Evolutionary conservation across 2,329 filamentous ascomycete genomes (phyloP), one percentile per base, ranked within the genome.

Genomic region (Elsinoe necatrix): DNA sequence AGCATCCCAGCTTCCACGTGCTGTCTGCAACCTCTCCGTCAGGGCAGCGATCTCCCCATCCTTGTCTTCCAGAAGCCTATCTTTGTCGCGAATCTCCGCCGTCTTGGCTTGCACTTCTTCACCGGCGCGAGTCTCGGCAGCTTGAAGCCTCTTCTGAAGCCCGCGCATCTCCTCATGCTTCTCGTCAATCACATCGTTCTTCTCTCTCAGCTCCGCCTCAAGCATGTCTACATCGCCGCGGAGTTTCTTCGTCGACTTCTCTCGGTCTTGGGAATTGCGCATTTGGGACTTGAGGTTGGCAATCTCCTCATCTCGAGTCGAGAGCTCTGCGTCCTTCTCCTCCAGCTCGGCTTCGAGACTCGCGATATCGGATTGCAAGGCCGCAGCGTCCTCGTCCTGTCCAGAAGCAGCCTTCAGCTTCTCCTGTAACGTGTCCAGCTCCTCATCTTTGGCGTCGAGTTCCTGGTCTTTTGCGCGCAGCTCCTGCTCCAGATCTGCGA

Each of bases 41-140:
- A 71, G 58, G 20, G 68, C 68, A 29, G 58, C 56, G 23, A 72
- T 69, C 60, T 72, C 69, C 25, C 66, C 68, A 31, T 70, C 66
- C 56, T 69, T 71, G 62, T 70, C 65, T 8, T 66, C 68, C 1
- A 70, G 58, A 48, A 69, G 64, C 14, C 67, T 63, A 54, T 69
- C 66, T 21, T 87, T 83, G 62, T 89, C 86, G 51, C 83, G 83
- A 1, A 93, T 71, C 61, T 85, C 67, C 37, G 68, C 63, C 7
- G 68, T 66, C 14, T 66, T 65, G 18, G 67, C 61, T 11, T 65
- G 65, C 4, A 69, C 54, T 11, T 65, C 62, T 5, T 59, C 54
- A 3, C 62, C 62, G n/a, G 66, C 61, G 11, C 61, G 59, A 14
- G 56, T 29, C 50, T 68, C 62, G 16, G 61, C 55, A 23, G 63